Base-by-base conservation (phyloP, 306 rosid genomes). In the Geum urbanum region DNA sequence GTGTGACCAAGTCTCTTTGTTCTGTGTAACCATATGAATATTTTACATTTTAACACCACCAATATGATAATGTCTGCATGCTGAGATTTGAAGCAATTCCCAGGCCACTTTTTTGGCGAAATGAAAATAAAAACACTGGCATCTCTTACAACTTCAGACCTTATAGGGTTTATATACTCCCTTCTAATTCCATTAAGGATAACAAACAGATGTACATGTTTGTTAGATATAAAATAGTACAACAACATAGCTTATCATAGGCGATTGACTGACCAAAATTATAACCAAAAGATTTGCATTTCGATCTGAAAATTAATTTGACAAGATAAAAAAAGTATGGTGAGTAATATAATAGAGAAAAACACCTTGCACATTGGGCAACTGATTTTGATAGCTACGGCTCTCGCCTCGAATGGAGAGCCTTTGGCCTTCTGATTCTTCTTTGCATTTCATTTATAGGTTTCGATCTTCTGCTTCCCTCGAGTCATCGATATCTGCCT, bases 391-490 rank as follows among this genome's bases (percentile, higher is more conserved):
- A 92, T 96, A 56, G 92, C 98, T 60, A 79, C 90, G 50, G 92
- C 92, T 85, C 96, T 86, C 76, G 96, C 96, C 69, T 90, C 98
- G 12, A 92, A 13, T 82, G 90, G 98, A 62, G 98, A 90, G 1
- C 96, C 96, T 65, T 92, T 92, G 0, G 60, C 0, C 82, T 84
- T 92, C 85, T 86, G 96, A 84, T 90, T 90, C 87, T 4, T 90
- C 83, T 90, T 96, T 10, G 96, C 89, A 83, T 85, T 92, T 71
- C 80, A 78, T 55, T 24, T 86, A 85, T 92, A 96, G 32, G 98
- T 92, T 82, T 92, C 98, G 86, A 92, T 88, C 85, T 92, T 92
- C 85, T 92, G 98, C 84, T 92, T 92, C 53, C 98, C 96, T 63
- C n/a, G n/a, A n/a, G n/a, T n/a, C n/a, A n/a, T n/a, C n/a, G n/a